Base-by-base conservation (phyloP, 805 yeast genomes). In the Starmera quercuum region DNA sequence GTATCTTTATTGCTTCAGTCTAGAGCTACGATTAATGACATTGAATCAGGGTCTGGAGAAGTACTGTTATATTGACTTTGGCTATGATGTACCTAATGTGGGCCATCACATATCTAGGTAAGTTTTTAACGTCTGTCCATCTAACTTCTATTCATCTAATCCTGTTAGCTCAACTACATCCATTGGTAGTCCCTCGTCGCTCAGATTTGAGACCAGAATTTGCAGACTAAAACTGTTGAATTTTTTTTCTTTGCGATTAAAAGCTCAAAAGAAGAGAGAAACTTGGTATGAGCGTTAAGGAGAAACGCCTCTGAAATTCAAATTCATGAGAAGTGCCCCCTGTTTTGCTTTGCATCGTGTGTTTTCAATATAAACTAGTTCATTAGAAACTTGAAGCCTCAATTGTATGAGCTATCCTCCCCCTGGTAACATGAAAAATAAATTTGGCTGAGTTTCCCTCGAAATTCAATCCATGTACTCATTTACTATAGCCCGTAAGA, bases 101-200 rank as follows among this genome's bases (percentile, higher is more conserved):
- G 94, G 97, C 96, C 21, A 78, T 87, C 50, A 87, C 97, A 7
- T 87, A 86, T 54, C 66, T 87, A 44, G 70, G 77, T 37, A 37
- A 26, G 46, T 37, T n/a, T 12, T n/a, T 21, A 2, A 8, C 4
- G n/a, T 16, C 7, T 11, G 11, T 11, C 25, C n/a, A 18, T 20
- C 25, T n/a, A 12, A 22, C 7, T 21, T 9, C 24, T 15, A 6
- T 13, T 10, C 13, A 18, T 30, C 42, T 44, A 37, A 45, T 39
- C 10, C 8, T 9, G 10, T 16, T 20, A 46, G 63, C 65, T 23
- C 97, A 88, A 56, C 65, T 88, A 38, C 96, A 88, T 59, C 97
- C 97, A 6, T 67, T 88, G 51, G 95, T 85, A 38, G 86, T 75
- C 28, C 97, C 97, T 27, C 83, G 82, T 56, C 76, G 97, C 49